A percentile compares a stretch with the other conserved stretches of the same genome.
Evolutionary conservation across 208 protist genomes (phyloP).

Genomic region (Crithidia bombi): DNA sequence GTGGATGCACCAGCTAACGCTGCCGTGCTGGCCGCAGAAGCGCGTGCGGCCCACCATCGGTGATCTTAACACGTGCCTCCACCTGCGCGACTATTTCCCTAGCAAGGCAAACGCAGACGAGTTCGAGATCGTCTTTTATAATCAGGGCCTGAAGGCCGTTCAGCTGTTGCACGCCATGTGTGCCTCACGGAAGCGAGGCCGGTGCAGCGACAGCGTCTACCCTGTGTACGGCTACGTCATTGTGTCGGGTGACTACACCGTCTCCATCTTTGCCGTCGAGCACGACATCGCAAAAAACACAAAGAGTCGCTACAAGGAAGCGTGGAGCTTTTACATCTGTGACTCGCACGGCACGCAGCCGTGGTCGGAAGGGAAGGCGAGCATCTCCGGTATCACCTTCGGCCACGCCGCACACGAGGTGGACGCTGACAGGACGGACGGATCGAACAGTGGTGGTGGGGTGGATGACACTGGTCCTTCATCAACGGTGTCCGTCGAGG

Average conservation of each 20-base stretch:
- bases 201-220: conserved; percentile 13
- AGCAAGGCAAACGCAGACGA: conserved; percentile 64
- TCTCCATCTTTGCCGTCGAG: conserved; percentile 78
- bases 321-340: conserved; percentile 85
- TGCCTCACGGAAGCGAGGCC: conserved; percentile 18
- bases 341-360: conserved; percentile 90
- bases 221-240: conserved; percentile 87
- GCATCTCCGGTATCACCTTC: conserved; percentile 68
- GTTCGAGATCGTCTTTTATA: conserved; percentile 88
- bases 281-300: conserved; percentile 46
- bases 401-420: conserved; percentile 26
- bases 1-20: conserved; percentile 88
- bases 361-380: conserved; percentile 82
- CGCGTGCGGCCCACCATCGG: conserved; percentile 73
- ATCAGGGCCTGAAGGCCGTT: conserved; percentile 54
- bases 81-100: conserved; percentile 79
- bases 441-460: background rate
- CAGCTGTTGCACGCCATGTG: conserved; percentile 69
- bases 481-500: conserved; percentile 36
- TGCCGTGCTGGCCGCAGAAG: conserved; percentile 67
- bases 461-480: background rate
- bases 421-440: background rate
- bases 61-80: conserved; percentile 79
- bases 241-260: conserved; percentile 88
- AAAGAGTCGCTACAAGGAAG: conserved; percentile 47